phyloP scores from a whole-genome alignment of 2,329 filamentous ascomycete genomes.

The Calonectria fujianensis region DNA sequence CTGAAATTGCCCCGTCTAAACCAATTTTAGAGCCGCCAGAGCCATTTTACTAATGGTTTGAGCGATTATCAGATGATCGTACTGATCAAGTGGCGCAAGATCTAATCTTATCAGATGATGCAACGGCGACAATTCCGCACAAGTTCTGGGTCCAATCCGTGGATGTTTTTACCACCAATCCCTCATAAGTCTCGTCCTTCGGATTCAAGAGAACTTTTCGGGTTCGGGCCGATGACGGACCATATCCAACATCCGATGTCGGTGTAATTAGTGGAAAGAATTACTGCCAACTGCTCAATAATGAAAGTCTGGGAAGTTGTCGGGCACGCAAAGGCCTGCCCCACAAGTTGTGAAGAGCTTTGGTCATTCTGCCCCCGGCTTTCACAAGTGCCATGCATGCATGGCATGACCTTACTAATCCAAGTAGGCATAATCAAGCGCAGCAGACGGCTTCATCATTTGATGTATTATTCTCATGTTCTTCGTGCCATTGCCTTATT shows the following conservation, averaged over 20 bases:
- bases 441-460: too few relatives aligned
- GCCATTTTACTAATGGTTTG: neutral
- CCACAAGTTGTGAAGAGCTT: too few relatives aligned
- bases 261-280: too few relatives aligned
- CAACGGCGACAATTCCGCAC: neutral
- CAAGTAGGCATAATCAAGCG: too few relatives aligned
- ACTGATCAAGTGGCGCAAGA: neutral
- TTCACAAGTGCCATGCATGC: too few relatives aligned
- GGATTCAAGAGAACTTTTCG: neutral
- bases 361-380: too few relatives aligned
- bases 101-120: conserved; percentile 4
- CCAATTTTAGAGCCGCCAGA: neutral
- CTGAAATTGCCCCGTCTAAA: neutral
- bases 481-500: too few relatives aligned
- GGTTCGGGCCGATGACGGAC: neutral
- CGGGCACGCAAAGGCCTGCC: too few relatives aligned
- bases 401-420: too few relatives aligned
- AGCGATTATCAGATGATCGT: neutral
- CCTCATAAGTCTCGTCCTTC: neutral
- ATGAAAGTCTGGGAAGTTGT: too few relatives aligned
- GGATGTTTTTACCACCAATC: neutral
- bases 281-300: too few relatives aligned
- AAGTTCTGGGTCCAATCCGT: neutral
- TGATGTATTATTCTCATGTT: too few relatives aligned
- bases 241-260: neutral